Evolutionary conservation across 2,329 filamentous ascomycete genomes (phyloP).

Genomic region (Chaetomiaceae sp.): DNA sequence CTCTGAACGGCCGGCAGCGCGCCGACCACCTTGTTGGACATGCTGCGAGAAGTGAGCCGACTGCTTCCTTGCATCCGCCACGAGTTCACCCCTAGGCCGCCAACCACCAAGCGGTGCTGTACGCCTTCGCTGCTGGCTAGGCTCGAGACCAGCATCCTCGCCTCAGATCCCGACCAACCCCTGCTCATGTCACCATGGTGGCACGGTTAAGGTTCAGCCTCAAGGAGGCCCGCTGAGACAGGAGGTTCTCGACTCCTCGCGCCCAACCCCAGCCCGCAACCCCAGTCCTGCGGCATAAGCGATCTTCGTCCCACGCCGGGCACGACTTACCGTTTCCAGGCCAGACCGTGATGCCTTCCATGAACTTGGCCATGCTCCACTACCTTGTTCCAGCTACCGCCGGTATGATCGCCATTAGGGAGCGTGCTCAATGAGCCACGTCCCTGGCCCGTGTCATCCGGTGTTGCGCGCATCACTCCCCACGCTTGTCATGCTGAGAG

Average conservation of each 20-base stretch:
- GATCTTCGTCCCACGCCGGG: conserved; percentile 12
- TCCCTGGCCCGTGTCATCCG: conserved; percentile 18
- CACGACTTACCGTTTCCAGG: conserved; percentile 8
- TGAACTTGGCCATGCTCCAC: conserved; percentile 18
- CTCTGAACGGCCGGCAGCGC: not conserved
- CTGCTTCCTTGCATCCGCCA: not conserved
- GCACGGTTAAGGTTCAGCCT: conserved; percentile 14
- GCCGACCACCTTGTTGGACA: not conserved
- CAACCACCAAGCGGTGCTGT: not conserved
- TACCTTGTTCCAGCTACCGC: conserved; percentile 13
- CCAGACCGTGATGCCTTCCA: conserved; percentile 1
- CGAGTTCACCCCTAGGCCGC: not conserved
- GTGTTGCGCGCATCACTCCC: conserved; percentile 15
- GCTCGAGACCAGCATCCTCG: conserved; percentile 12
- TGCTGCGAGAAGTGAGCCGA: not conserved
- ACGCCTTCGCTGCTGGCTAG: not conserved
- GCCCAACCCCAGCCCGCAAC: conserved; percentile 11
- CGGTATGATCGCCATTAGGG: conserved; percentile 28
- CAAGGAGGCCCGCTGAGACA: conserved; percentile 18
- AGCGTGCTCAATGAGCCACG: conserved; percentile 15
- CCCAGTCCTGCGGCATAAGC: conserved; percentile 23
- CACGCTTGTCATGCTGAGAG: not conserved
- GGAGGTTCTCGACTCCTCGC: conserved; percentile 5
- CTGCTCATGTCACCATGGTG: conserved; percentile 4
- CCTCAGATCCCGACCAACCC: conserved; percentile 15